These are phyloP conservation scores for Cavenderia fasciculata DNA, from an alignment of 78 protist genomes.

Conservation along the genomic window DNA sequence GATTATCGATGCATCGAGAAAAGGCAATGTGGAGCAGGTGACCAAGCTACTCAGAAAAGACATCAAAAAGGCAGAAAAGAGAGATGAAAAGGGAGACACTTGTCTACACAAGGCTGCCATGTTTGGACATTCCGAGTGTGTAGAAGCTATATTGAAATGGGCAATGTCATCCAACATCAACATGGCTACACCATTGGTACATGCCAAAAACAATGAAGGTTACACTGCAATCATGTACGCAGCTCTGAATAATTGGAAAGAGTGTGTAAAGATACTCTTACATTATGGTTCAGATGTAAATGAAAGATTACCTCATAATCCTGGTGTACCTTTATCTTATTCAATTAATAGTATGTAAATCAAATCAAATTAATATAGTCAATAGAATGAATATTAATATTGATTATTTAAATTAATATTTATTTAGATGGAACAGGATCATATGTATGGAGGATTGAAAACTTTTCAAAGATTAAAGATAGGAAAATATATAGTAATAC, in stretches of 20 bases:
- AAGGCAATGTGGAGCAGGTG: constrained; percentile 47
- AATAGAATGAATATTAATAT: not conserved
- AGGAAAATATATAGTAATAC: constrained; percentile 44
- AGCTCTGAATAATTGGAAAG: constrained; percentile 27
- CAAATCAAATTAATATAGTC: not conserved
- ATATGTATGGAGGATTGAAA: constrained; percentile 51
- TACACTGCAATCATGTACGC: constrained; percentile 66
- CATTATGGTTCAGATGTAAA: constrained; percentile 32
- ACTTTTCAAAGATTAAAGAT: constrained; percentile 55
- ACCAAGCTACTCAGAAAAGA: constrained; percentile 37
- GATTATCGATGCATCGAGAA: constrained; percentile 62
- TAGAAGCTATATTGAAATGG: constrained; percentile 29
- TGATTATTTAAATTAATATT: not conserved
- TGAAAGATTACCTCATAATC: constrained; percentile 52
- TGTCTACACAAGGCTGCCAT: constrained; percentile 70
- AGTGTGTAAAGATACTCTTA: constrained; percentile 3
- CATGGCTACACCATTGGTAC: not conserved
- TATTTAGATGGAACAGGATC: constrained; percentile 20
- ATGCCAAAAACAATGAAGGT: constrained; percentile 45
- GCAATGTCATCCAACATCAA: not conserved
- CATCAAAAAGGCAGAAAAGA: constrained; percentile 34
- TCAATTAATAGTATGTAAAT: constrained; percentile 1
- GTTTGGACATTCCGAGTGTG: constrained; percentile 45
- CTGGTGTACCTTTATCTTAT: constrained; percentile 53
- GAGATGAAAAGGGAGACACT: constrained; percentile 56